Evolutionary conservation across 495 filamentous ascomycete species (phyloP), one percentile per base, ranked within the genome.

Genomic region (Pyrenula massariospora): DNA sequence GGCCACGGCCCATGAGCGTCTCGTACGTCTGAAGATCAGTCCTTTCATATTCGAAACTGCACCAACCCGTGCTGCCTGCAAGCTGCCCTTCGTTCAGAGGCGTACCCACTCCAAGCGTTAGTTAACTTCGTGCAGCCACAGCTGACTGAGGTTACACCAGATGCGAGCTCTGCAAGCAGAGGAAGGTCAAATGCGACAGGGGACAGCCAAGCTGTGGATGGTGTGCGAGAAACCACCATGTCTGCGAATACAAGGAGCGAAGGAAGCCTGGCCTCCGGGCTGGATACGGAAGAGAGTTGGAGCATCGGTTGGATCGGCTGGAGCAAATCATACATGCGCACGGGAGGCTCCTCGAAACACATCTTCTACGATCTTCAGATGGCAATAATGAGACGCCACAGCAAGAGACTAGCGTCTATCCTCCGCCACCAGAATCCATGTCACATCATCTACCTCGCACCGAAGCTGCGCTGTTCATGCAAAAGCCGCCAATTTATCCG

Each of bases 101-200:
- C 31, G 5, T 15, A 15, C 31, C 5, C 5, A 8, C 31, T 42
- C 15, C 31, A 15, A 42, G 31, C 31, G 31, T 15, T 8, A 70
- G 67, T 54, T 73, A 66, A 53, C 73, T 71, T 12, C 68, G 58
- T 47, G 62, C 55, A 22, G 73, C 74, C 15, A 71, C 70, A 1
- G 72, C 73, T 52, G 70, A 67, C 49, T 70, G 71, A 22, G 59
- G 58, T 56, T 50, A 60, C 51, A 53, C 1, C 48, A 87, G 84
- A 58, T 91, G 88, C 62, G 88, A 91, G 65, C 73, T 87, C 47
- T 91, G 88, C 73, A 93, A 91, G 68, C 83, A 87, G 67, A 77
- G 88, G 64, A 93, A 93, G 72, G 86, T 89, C 51, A 89, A 89
- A 76, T 89, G 85, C 67, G 86, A 93, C 72, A 84, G 88, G 22